phyloP scores from a whole-genome alignment of 257 asterid genomes.

The Ballota nigra region DNA sequence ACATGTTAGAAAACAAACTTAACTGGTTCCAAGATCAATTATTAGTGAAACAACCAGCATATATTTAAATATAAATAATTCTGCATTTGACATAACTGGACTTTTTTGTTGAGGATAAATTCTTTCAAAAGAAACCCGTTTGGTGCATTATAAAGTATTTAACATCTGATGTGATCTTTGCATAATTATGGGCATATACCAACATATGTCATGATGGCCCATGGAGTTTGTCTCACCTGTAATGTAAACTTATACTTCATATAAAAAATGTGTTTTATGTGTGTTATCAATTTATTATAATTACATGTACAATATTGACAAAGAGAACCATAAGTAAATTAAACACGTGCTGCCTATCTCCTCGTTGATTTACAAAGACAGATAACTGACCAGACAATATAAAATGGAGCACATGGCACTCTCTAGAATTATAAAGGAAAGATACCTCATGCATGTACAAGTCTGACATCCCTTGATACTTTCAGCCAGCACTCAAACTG shows the following conservation, averaged over 20 bases:
- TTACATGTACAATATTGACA: background rate
- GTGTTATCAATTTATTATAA: background rate
- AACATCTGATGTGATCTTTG: background rate
- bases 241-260: background rate
- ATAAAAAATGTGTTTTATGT: background rate
- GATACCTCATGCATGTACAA: conserved; percentile 48
- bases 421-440: conserved; percentile 6
- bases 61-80: background rate
- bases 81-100: background rate
- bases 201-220: background rate
- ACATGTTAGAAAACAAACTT: background rate
- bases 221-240: background rate
- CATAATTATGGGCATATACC: background rate
- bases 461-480: conserved; percentile 56
- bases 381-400: background rate
- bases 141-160: background rate
- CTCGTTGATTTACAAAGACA: background rate
- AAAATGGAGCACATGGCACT: conserved; percentile 4
- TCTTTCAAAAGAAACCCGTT: background rate
- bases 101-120: background rate
- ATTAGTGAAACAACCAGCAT: background rate
- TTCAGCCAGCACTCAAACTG: conserved; percentile 50
- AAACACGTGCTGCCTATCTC: background rate
- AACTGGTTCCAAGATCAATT: background rate
- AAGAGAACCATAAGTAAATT: background rate